Evolutionary conservation across 2,329 filamentous ascomycete species (phyloP), one percentile per base, ranked within the genome.

Genomic region (Akanthomyces uredinophilus): DNA sequence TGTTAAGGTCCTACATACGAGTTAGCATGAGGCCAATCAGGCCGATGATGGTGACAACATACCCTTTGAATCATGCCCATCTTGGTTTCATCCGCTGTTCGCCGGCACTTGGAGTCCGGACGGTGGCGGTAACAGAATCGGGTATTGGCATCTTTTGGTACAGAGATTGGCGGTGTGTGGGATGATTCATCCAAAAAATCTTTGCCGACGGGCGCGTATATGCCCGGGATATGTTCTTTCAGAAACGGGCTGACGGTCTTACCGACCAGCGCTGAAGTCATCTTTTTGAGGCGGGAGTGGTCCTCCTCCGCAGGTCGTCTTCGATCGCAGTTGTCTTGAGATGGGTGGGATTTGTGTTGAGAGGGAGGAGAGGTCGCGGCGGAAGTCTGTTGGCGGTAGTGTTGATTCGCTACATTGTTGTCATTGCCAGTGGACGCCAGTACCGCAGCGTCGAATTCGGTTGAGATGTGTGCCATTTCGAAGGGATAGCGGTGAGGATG

Each of bases 101-200:
- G 87, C 64, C 93, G 84, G 77, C 95, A 99, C 77, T 97, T 96
- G 60, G 94, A 87, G 74, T 98, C 95, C 2, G 95, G 95, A 60
- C 91, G 84, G 75, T 99, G 95, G 61, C 95, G 88, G 75, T 99
- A 99, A 78, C 95, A 99, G 78, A 90, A 98, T 74, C 91, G 95
- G 68, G 92, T 96, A 73, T 93, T 96, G 41, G 82, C 83, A 65
- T 86, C 84, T 69, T 75, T 79, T 51, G 67, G 57, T 46, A 62
- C 58, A 22, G 65, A 62, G 35, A 58, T 58, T n/a, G 66, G 44
- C 39, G 44, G 63, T 47, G 64, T 22, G 56, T 65, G 62, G 55
- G 66, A 63, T 10, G 63, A 53, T 10, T 69, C 66, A 41, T 66
- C 72, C 44, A 77, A 73, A 58, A 76, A 74, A 63, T 81, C 77